Base-by-base conservation (phyloP, 495 filamentous ascomycete species). In the Chaetomium fimeti region DNA sequence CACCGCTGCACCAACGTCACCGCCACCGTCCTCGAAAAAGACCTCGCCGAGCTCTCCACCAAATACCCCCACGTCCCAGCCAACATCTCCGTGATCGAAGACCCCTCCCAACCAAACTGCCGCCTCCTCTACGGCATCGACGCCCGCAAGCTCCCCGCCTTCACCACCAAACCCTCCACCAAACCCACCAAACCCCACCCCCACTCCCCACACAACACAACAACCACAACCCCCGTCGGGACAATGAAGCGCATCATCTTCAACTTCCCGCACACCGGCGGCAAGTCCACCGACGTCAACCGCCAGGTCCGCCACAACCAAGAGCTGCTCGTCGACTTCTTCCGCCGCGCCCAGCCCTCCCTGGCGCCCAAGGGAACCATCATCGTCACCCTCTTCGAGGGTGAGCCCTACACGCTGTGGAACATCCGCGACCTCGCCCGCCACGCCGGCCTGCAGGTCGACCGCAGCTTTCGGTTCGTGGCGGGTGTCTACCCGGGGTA, bases 251-350 rank as follows among this genome's bases (percentile, higher is more conserved):
- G 84, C 42, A 87, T 97, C 56, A 83, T 91, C 54, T 98, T 97
- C 83, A 96, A 97, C 79, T 98, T 98, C 76, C 94, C 94, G 53
- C 94, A 98, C 76, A 88, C 96, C 2, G 94, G 94, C 57, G 94
- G 94, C 9, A 85, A 92, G 66, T 89, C 85, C 52, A 98, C 86
- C 51, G 94, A 98, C 77, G 91, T 97, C 56, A 96, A 96, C 77
- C 82, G 94, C 20, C 94, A 98, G 78, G 92, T 97, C 15, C 86
- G 94, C 40, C 83, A 87, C 68, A 98, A 98, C 72, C 94, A 98
- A 77, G 89, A 93, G 71, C 80, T 97, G 36, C 81, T 97, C 2
- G 90, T 95, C 12, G 82, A 79, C 6, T 96, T 96, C 75, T 97
- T 97, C 79, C 81, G 83, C 65, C 78, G 83, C 11, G 86, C 80